Conservation (phyloP, 2,329 filamentous ascomycete genomes). For the Trichoderma citrinoviride region DNA sequence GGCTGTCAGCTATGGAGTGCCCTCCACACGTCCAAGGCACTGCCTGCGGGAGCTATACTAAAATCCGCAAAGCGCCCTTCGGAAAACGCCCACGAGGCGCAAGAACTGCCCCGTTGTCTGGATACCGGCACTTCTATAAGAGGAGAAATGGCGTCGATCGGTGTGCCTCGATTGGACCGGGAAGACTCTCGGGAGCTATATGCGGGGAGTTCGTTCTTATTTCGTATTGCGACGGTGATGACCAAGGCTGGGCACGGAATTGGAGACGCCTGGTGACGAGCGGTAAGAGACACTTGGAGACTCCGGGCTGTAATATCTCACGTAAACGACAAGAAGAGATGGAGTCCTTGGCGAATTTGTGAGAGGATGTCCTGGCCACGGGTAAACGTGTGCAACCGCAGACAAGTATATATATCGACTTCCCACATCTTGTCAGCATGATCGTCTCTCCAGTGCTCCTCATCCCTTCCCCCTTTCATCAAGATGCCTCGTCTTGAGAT, state of each 20-base stretch:
- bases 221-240: neutral
- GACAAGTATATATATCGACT: neutral
- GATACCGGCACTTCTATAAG: neutral
- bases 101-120: neutral
- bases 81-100: neutral
- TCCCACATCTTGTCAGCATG: neutral
- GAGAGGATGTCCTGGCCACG: neutral
- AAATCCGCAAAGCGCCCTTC: neutral
- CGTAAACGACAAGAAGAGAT: neutral
- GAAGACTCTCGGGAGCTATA: constrained; percentile 3
- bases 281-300: neutral
- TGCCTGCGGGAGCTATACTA: neutral
- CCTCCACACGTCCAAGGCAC: neutral
- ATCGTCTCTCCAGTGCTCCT: neutral
- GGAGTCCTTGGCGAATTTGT: neutral
- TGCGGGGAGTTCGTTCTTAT: neutral
- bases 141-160: neutral
- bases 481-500: constrained; percentile 4
- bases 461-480: neutral
- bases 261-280: neutral
- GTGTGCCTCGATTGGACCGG: neutral
- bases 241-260: neutral
- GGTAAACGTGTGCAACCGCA: neutral
- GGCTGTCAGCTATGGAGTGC: neutral
- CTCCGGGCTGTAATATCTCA: neutral